Percentiles rank a stretch among this genome's conserved stretches.
phyloP scores from a whole-genome alignment of 192 early-diverging fungal species.

The Podila minutissima region DNA sequence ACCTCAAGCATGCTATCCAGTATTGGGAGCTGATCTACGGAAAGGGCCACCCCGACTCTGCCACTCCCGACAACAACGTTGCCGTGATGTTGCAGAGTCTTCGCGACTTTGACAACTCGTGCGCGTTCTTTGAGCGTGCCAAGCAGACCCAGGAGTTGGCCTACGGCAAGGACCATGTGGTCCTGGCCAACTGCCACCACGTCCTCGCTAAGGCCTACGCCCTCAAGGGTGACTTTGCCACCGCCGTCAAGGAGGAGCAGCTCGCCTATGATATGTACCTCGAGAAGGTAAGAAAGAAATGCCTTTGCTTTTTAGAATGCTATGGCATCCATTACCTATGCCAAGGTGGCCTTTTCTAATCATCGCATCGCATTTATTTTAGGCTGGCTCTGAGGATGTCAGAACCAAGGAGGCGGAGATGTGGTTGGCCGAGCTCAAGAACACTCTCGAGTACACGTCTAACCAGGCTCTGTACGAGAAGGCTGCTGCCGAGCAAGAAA shows the following conservation, averaged over 20 bases:
- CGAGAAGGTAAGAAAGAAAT: slow-evolving; percentile 53
- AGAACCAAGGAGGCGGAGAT: slow-evolving; percentile 75
- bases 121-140: slow-evolving; percentile 79
- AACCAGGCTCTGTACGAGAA: slow-evolving; percentile 43
- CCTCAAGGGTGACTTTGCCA: slow-evolving; percentile 74
- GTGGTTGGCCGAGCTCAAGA: slow-evolving; percentile 71
- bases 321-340: background rate
- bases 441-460: slow-evolving; percentile 33
- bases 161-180: slow-evolving; percentile 74
- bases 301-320: background rate
- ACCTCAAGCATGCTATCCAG: slow-evolving; percentile 84
- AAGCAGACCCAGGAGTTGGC: slow-evolving; percentile 70
- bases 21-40: slow-evolving; percentile 84
- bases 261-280: slow-evolving; percentile 72
- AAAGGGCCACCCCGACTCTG: slow-evolving; percentile 82
- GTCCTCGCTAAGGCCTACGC: slow-evolving; percentile 81
- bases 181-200: slow-evolving; percentile 65
- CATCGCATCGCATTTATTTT: background rate
- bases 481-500: slow-evolving; percentile 22
- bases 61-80: slow-evolving; percentile 84
- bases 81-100: slow-evolving; percentile 81
- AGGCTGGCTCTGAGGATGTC: slow-evolving; percentile 77
- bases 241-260: slow-evolving; percentile 78
- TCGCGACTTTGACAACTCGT: slow-evolving; percentile 64
- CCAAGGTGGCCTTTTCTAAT: background rate